A percentile compares a stretch with the other conserved stretches of the same genome.
phyloP scores from a whole-genome alignment of 257 asterid genomes.

The Oldenlandia corymbosa region DNA sequence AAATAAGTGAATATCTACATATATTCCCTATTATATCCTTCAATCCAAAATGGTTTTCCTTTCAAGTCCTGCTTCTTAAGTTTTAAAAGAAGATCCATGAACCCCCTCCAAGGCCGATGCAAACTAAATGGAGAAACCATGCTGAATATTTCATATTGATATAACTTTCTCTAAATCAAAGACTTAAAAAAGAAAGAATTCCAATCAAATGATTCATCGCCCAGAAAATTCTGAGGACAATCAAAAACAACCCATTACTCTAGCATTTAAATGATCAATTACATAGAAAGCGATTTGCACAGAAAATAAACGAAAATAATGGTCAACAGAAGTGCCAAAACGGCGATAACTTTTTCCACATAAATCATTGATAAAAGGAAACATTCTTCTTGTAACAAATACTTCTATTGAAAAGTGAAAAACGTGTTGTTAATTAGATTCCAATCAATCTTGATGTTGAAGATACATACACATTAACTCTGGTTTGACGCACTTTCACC shows the following conservation, averaged over 20 bases:
- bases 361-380: slow-evolving; percentile 13
- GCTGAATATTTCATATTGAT: slow-evolving; percentile 3
- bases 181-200: neutral
- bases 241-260: neutral
- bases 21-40: neutral
- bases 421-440: slow-evolving; percentile 46
- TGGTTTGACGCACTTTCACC: slow-evolving; percentile 58
- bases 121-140: neutral
- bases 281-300: neutral
- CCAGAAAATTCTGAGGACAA: neutral
- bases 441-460: slow-evolving; percentile 57
- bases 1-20: neutral
- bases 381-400: slow-evolving; percentile 2
- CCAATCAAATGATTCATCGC: neutral
- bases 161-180: neutral
- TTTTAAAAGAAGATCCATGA: neutral
- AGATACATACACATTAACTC: slow-evolving; percentile 56
- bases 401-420: slow-evolving; percentile 26
- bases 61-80: neutral
- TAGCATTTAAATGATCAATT: neutral
- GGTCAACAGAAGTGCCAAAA: slow-evolving; percentile 3
- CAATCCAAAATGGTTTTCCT: neutral
- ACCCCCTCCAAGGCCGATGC: neutral
- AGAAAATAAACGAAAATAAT: neutral
- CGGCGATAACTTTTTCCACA: no score